Evolutionary conservation across 805 yeast genomes (phyloP), one percentile per base, ranked within the genome.

Genomic region (Hanseniaspora valbyensis): DNA sequence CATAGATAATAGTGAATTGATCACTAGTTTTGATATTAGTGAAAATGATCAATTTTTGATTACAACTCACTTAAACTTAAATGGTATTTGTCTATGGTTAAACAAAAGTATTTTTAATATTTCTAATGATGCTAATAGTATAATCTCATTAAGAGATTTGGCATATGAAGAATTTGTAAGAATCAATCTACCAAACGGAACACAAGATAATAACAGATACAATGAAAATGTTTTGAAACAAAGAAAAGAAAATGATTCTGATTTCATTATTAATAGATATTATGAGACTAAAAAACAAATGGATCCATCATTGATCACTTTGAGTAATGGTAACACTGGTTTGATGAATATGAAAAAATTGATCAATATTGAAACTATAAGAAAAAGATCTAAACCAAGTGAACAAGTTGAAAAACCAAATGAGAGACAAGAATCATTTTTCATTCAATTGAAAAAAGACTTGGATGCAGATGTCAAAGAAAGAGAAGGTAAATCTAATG

Each of bases 1-100:
- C 49, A 73, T 92, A 24, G 78, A 82, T 1, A 77, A 73, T 57
- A 89, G 88, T n/a, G 95, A 83, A 2, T 3, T 48, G 10, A 40
- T 50, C 9, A 87, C 96, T 0, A 70, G 76, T 50, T 71, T 94
- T 29, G 78, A 81, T 59, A 76, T 92, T 55, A 84, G 96, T 14
- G 94, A 94, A 2, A 72, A 79, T 51, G 95, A 95, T 40, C 96
- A 92, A 57, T 77, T 81, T 64, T 71, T 92, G 51, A 97, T 96
- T 0, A 89, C 97, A 0, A 73, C 95, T 0, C 97, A 92, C 66
- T 96, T 88, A 18, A 72, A 78, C 21, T 95, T 92, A 10, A 82
- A 83, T 54, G 98, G 98, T 26, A 80, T 92, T 53, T 78, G 84
- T 48, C 69, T 94, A 52, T 92, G 99, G 99, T 83, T 95, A 6